Base-by-base conservation (phyloP, 768 basidiomycete genomes). In the Artomyces pyxidatus region DNA sequence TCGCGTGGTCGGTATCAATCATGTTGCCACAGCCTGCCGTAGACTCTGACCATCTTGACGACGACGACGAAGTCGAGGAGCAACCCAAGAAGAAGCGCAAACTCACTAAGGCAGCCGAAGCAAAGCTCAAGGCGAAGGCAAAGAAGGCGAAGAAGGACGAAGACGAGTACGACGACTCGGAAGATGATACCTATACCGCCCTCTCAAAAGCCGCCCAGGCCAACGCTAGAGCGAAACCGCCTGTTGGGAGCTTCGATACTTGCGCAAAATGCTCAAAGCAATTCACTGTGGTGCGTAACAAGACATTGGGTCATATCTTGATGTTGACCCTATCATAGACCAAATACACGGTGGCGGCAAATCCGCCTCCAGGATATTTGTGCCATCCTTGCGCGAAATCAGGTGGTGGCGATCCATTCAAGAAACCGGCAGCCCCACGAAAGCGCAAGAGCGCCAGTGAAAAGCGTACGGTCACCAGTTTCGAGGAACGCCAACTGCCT, bases 361-460 rank as follows among this genome's bases (percentile, higher is more conserved):
- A 76, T 38, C 74, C 80, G 0, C 79, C 80, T 1, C 78, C 80
- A 0, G 91, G 90, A 1, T 91, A 76, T 55, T 75, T 98, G 19
- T 99, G 95, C 61, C 83, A 91, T 57, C 66, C 70, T 8, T 99
- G 95, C 63, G 81, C 85, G 1, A 89, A 88, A 59, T 74, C 79
- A 0, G 76, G 80, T 3, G 91, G 88, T 6, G 68, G 71, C 1
- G 88, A 93, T 58, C 90, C 90, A 0, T 94, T 94, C 70, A 95
- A 93, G 64, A 91, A 89, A 56, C 72, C 82, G 16, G 67, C 74
- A 6, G 66, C 67, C 25, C 76, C 78, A 0, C 72, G 73, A 48
- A 88, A 82, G 63, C 79, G 81, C 45, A 84, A 78, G 55, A 65
- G 73, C 0, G 74, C 78, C 0, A 71, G 72, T 1, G 87, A 91